Evolutionary conservation across 768 basidiomycete genomes (phyloP).

Genomic region (Trichaptum fuscoviolaceum): DNA sequence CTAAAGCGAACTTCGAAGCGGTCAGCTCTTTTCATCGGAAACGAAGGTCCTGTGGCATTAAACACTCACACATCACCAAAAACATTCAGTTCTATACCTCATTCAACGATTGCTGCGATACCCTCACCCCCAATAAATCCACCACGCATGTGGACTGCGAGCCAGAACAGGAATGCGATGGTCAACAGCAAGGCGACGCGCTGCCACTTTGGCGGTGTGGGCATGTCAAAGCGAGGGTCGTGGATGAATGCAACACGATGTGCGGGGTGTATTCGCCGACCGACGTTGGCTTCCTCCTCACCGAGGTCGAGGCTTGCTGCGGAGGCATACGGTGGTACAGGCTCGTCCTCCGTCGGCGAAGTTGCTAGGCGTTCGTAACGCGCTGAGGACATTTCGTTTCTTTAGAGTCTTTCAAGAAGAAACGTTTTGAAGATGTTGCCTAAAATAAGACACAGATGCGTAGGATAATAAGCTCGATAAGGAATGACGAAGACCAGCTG

Average conservation of each 20-base stretch:
- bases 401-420: not conserved
- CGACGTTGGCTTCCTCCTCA: not conserved
- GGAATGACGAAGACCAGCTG: not conserved
- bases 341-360: not conserved
- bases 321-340: not conserved
- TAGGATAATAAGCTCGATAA: not conserved
- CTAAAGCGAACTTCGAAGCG: no score
- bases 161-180: constrained; percentile 19
- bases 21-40: no score
- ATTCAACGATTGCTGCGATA: not conserved
- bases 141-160: not conserved
- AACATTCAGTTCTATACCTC: not conserved
- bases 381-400: not conserved
- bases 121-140: not conserved
- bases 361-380: constrained; percentile 1
- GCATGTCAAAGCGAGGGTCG: constrained; percentile 43
- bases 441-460: not conserved
- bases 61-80: not conserved
- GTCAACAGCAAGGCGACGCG: constrained; percentile 39
- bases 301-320: not conserved
- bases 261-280: not conserved
- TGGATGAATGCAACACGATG: constrained; percentile 1
- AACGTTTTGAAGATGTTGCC: not conserved
- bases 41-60: not conserved
- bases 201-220: constrained; percentile 40